A percentile compares a stretch with the other conserved stretches of the same genome.
Conservation (phyloP, 352 stramenopile genomes). For the Thalassiosira livingstoniorum region DNA sequence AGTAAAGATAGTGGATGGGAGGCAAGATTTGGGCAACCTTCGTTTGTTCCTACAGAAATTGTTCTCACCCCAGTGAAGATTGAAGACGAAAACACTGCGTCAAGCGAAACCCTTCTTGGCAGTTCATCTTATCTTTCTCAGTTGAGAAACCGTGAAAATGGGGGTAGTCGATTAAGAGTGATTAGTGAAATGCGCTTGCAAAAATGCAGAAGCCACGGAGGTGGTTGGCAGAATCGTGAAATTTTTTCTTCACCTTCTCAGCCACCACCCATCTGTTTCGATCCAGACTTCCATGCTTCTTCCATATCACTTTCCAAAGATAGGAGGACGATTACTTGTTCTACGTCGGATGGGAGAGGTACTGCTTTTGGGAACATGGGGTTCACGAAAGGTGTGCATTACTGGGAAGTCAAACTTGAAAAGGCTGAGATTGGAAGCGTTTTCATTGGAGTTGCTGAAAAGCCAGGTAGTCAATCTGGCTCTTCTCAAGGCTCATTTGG, state of each 20-base stretch:
- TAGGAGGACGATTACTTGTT: conserved; percentile 77
- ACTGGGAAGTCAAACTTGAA: conserved; percentile 97
- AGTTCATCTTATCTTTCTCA: conserved; percentile 69
- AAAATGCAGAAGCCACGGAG: conserved; percentile 52
- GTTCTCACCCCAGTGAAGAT: conserved; percentile 62
- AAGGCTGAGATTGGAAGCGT: conserved; percentile 97
- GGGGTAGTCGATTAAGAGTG: conserved; percentile 65
- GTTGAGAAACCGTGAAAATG: conserved; percentile 74
- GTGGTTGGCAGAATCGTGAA: neutral
- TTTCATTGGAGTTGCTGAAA: conserved; percentile 96
- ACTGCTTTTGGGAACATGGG: conserved; percentile 81
- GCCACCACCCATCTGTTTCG: conserved; percentile 79
- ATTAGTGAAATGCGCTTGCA: conserved; percentile 78
- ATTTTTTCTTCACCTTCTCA: conserved; percentile 47
- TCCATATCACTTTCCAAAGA: conserved; percentile 81
- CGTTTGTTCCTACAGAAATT: conserved; percentile 71
- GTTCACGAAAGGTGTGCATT: conserved; percentile 93
- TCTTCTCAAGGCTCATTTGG: conserved; percentile 58
- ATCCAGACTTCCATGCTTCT: conserved; percentile 77
- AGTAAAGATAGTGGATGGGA: conserved; percentile 85
- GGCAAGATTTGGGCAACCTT: conserved; percentile 82
- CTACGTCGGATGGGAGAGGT: conserved; percentile 75
- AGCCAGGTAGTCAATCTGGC: conserved; percentile 61
- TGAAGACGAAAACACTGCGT: conserved; percentile 41
- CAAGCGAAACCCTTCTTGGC: conserved; percentile 79